Evolutionary conservation across 306 rosid genomes (phyloP).

Genomic region (Medicago arabica): DNA sequence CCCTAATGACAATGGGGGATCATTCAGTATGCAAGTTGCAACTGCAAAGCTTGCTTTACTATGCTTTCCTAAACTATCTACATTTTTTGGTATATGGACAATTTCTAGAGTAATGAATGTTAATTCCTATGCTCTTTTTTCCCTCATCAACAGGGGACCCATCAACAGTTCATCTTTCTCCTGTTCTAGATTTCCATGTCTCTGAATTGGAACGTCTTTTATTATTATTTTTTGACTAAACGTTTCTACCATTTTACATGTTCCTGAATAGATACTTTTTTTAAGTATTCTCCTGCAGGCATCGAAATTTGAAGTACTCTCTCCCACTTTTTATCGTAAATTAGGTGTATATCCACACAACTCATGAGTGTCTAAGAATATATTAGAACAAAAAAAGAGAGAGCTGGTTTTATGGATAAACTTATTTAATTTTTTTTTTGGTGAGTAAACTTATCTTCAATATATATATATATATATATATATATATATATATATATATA

Average conservation of each 20-base stretch:
- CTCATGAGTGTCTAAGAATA: background rate
- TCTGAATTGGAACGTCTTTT: background rate
- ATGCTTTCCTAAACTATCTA: background rate
- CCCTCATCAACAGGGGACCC: background rate
- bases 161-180: background rate
- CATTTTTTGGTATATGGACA: background rate
- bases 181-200: too few species aligned
- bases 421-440: background rate
- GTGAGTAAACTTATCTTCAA: background rate
- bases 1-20: background rate
- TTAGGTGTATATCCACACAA: background rate
- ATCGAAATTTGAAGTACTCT: background rate
- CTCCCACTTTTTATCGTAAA: background rate
- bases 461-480: too few species aligned
- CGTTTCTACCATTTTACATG: too few species aligned
- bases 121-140: background rate
- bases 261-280: too few species aligned
- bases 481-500: too few species aligned
- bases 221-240: too few species aligned
- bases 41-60: conserved; percentile 9
- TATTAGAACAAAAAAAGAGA: too few species aligned
- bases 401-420: background rate
- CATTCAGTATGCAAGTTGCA: conserved; percentile 6
- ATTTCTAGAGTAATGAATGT: background rate
- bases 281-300: background rate